Evolutionary conservation across 768 basidiomycete species (phyloP).

Genomic region (Boletus rubropictus): DNA sequence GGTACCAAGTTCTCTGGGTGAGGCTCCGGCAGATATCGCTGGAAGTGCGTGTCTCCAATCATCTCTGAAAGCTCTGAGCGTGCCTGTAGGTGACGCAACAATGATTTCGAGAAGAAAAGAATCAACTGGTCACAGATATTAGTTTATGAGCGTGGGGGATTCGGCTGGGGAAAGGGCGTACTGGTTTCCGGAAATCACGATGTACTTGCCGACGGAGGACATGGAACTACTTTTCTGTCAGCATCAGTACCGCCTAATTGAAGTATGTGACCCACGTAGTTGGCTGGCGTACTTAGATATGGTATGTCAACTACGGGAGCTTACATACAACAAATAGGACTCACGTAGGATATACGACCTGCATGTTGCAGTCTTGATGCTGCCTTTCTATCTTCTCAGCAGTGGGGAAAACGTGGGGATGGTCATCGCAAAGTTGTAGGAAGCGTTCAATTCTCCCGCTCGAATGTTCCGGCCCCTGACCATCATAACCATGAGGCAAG

Average conservation of each 20-base stretch:
- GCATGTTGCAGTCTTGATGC: slow-evolving; percentile 99
- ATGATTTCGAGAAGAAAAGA: slow-evolving; percentile 93
- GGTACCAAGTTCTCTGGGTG: slow-evolving; percentile 65
- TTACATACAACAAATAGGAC: slow-evolving; percentile 24
- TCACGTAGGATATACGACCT: slow-evolving; percentile 94
- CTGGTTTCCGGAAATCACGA: slow-evolving; percentile 97
- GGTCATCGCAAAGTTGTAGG: slow-evolving; percentile 96
- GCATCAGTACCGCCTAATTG: slow-evolving; percentile 2
- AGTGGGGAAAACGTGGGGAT: slow-evolving; percentile 85
- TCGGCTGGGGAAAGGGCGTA: slow-evolving; percentile 31
- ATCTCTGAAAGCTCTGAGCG: slow-evolving; percentile 85
- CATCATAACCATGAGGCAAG: slow-evolving; percentile 95
- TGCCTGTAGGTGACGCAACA: slow-evolving; percentile 91
- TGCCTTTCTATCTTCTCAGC: slow-evolving; percentile 88
- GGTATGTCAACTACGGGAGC: slow-evolving; percentile 7
- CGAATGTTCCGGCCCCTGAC: slow-evolving; percentile 97
- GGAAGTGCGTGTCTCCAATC: slow-evolving; percentile 83
- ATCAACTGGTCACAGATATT: slow-evolving; percentile 52
- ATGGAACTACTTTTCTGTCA: slow-evolving; percentile 61
- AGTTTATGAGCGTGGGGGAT: background rate
- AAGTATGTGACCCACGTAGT: slow-evolving; percentile 52
- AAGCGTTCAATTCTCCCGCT: slow-evolving; percentile 94
- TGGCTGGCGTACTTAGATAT: slow-evolving; percentile 76
- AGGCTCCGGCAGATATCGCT: slow-evolving; percentile 87
- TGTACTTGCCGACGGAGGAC: slow-evolving; percentile 95